Base-by-base conservation (phyloP, 2,329 filamentous ascomycete genomes). In the Xylariaceae sp. region DNA sequence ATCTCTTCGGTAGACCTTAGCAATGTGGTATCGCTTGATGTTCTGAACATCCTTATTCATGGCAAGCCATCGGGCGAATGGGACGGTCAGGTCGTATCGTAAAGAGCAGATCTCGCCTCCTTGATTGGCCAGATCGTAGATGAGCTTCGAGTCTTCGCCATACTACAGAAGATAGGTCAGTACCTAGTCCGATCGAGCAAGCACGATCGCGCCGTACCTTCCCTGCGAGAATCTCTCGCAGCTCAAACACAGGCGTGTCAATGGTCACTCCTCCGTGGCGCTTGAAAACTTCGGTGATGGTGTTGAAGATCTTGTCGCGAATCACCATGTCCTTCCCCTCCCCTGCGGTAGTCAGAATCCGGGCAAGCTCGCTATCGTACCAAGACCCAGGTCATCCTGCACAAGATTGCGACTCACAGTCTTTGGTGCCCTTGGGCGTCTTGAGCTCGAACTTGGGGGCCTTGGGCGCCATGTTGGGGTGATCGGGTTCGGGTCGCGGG, bases 361-460 rank as follows among this genome's bases (percentile, higher is more conserved):
- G 19, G 9, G 29, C 18, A 33, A 15, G 9, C 15, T 13, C 15
- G 16, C 22, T 11, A 6, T 6, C 22, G 22, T 11, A 26, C 22
- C 6, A 6, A n/a, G n/a, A n/a, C n/a, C n/a, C n/a, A n/a, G n/a
- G n/a, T n/a, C n/a, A 9, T 7, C 30, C 16, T 19, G 39, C n/a
- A 38, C 31, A 32, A 31, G 22, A 15, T n/a, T 19, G 32, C 15
- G 2, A 57, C 58, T 59, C 44, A 81, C 81, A 95, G 64, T 95
- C 89, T 62, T 88, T 87, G 51, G 89, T 95, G 54, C 89, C 89
- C 76, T 95, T 95, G 48, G 89, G 87, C 59, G 85, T 87, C 74
- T 95, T 95, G 62, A 94, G 76, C 66, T 82, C 80, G 66, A 85
- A 83, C 50, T 73, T 74, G 44, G 62, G 62, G 35, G 50, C 55